Evolutionary conservation across 306 rosid genomes (phyloP), one percentile per base, ranked within the genome.

Genomic region (Castanopsis chinensis): DNA sequence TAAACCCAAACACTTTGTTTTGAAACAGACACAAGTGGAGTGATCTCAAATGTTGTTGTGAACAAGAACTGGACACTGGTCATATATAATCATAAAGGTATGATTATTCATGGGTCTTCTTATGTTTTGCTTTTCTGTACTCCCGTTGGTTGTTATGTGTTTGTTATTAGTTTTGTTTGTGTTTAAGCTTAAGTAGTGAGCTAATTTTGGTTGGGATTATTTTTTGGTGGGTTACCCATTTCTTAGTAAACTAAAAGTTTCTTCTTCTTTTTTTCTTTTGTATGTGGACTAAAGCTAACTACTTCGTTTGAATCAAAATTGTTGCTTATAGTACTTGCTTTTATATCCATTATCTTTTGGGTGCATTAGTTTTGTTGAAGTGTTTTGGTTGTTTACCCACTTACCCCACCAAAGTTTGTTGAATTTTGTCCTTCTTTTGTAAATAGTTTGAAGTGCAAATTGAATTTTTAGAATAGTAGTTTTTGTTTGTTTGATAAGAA

Each of bases 121-220:
- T 32, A 17, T 65, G 25, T 32, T 74, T 61, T 45, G 4, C 2
- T 17, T 77, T 41, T 18, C 6, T 77, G 18, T 52, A 21, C 19
- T 74, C 80, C 33, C 82, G 80, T 85, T 76, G 65, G 82, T 78
- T 83, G 45, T 71, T 60, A 6, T 52, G 80, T 74, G 65, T 72
- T 71, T 58, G 32, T 85, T 19, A 49, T 45, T 53, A 4, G 69
- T n/a, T 76, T 45, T 53, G 8, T 60, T 23, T 80, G 56, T 73
- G 32, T 56, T 82, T 55, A 63, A 82, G 68, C 65, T 87, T 68
- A 21, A 63, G 73, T 57, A 45, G 53, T 49, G 17, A 49, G 20
- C 32, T 80, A 56, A 33, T 82, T 82, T 79, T 71, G 69, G 72
- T 55, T 67, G 49, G 15, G 71, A 25, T 71, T 78, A 72, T 77